These are phyloP conservation scores for Cenchrus americanus DNA, from an alignment of 176 grass and related monocot genomes.

Conservation along the genomic window DNA sequence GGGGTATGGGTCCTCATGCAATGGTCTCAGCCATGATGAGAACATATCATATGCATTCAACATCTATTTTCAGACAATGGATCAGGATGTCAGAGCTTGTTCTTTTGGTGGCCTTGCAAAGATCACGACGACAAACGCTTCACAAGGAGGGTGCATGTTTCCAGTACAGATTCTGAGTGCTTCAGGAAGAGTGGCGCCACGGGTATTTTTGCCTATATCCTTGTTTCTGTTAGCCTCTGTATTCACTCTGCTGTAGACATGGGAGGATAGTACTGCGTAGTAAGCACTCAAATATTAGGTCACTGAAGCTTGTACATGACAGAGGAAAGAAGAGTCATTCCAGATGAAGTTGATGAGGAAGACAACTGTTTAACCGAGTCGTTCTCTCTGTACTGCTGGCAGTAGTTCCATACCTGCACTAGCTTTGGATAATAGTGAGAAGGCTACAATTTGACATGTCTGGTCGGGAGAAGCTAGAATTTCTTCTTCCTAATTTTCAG, in stretches of 20 bases:
- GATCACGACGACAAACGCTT: conserved; percentile 47
- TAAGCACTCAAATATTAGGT: conserved; percentile 42
- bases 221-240: conserved; percentile 49
- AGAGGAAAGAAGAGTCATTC: not conserved
- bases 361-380: not conserved
- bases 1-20: conserved; percentile 69
- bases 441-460: conserved; percentile 23
- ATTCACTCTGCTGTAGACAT: conserved; percentile 36
- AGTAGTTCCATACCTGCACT: not conserved
- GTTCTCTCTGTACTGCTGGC: not conserved
- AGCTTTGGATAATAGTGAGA: conserved; percentile 12
- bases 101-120: conserved; percentile 59
- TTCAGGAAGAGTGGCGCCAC: conserved; percentile 32
- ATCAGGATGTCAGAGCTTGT: conserved; percentile 68
- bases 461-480: conserved; percentile 28
- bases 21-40: conserved; percentile 59
- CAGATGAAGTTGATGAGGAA: not conserved
- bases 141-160: conserved; percentile 59
- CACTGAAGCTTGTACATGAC: conserved; percentile 38
- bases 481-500: conserved; percentile 41
- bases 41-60: conserved; percentile 74
- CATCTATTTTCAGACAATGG: conserved; percentile 71
- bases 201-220: conserved; percentile 37
- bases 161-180: conserved; percentile 60
- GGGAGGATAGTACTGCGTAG: not conserved